These are phyloP conservation scores for Thraustochytrium striatum DNA, from an alignment of 352 stramenopile species.

Conservation along the genomic window DNA sequence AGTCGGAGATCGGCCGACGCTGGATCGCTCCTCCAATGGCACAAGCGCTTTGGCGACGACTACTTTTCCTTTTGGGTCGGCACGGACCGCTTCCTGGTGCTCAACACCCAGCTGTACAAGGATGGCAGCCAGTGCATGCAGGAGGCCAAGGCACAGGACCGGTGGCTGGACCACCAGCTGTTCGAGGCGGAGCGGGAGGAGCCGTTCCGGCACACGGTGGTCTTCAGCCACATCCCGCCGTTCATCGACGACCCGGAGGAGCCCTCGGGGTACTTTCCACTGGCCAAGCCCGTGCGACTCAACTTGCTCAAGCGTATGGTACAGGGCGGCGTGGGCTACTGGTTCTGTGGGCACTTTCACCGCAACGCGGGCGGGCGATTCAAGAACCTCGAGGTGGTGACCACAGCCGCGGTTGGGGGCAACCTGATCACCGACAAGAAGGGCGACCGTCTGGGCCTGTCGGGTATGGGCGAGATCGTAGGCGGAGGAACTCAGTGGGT, in stretches of 20 bases:
- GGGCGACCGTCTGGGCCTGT: constrained; percentile 6
- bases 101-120: constrained; percentile 48
- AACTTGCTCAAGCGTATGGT: constrained; percentile 13
- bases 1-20: constrained; percentile 27
- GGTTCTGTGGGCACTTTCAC: constrained; percentile 44
- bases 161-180: constrained; percentile 33
- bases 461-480: constrained; percentile 27
- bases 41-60: constrained; percentile 31
- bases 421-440: constrained; percentile 15
- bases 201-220: constrained; percentile 12
- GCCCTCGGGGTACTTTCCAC: not conserved
- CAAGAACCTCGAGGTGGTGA: constrained; percentile 46
- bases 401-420: constrained; percentile 16
- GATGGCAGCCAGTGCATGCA: not conserved
- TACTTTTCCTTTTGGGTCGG: constrained; percentile 44
- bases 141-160: constrained; percentile 11
- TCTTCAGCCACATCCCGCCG: constrained; percentile 38
- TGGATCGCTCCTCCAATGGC: not conserved
- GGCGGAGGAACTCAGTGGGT: not conserved
- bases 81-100: constrained; percentile 12
- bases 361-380: constrained; percentile 31
- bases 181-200: constrained; percentile 3
- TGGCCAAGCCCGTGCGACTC: not conserved
- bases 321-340: constrained; percentile 16
- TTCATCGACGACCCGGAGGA: constrained; percentile 40